Percentiles rank a stretch among this genome's conserved stretches.
Conservation (phyloP, 305 asterid species). For the Solanum chacoense region DNA sequence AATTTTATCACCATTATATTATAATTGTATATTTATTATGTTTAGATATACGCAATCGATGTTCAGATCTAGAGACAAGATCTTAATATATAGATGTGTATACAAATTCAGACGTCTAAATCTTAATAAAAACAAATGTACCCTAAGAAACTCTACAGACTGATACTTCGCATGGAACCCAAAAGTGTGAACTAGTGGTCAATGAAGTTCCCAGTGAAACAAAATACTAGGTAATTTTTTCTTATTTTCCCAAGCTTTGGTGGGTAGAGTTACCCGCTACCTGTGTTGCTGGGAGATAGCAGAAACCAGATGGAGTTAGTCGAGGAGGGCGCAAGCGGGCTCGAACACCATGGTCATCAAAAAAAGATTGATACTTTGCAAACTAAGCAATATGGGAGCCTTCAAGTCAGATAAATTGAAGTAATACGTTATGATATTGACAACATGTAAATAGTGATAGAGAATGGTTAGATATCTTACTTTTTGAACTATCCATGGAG, state of each 20-base stretch:
- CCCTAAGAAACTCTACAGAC: neutral
- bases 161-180: neutral
- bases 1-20: neutral
- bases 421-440: neutral
- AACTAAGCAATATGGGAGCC: neutral
- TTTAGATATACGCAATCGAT: neutral
- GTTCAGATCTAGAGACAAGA: neutral
- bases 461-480: neutral
- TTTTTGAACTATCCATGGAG: neutral
- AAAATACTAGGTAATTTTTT: neutral
- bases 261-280: neutral
- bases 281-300: neutral
- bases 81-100: neutral
- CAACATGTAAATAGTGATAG: neutral
- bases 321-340: neutral
- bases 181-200: neutral
- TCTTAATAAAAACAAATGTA: neutral
- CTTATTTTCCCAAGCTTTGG: neutral
- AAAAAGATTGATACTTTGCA: neutral
- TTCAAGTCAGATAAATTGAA: neutral
- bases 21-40: neutral
- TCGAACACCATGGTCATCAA: neutral
- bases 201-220: neutral
- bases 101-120: neutral
- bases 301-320: neutral